Base-by-base conservation (phyloP, 208 protist genomes). In the Trypanosoma rangeli region DNA sequence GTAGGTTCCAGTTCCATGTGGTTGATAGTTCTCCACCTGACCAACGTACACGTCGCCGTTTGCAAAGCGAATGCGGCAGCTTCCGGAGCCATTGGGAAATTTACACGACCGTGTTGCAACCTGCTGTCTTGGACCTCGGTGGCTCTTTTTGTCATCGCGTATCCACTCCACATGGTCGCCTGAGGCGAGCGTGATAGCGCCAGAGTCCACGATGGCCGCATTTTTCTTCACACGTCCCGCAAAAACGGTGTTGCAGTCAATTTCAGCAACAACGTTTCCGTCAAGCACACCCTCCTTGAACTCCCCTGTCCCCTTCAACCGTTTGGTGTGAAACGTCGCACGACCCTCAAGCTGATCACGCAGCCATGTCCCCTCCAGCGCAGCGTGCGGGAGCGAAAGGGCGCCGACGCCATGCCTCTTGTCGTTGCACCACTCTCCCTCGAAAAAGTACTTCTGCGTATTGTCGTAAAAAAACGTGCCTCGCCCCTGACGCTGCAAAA, bases 41-140 rank as follows among this genome's bases (percentile, higher is more conserved):
- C 88, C 88, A n/a, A 85, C 76, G 58, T 88, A 94, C 18, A 72
- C 70, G 73, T 90, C 87, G 2, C 76, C 84, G 55, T 90, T 93
- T 22, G 55, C 60, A 55, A 87, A 86, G 13, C 64, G 73, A 31
- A 93, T 70, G 42, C 84, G 87, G 29, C 77, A 82, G 46, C 67
- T 68, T 18, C 87, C 84, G 0, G 74, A 79, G 22, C 79, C 82
- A 20, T 16, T 48, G 31, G 15, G 31, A 42, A 29, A 22, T 12
- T 39, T 46, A 10, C 9, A 12, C 12, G 22, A 5, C 28, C 3
- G 2, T 22, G n/a, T 13, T 4, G 54, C 28, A 52, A 10, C 24
- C 9, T 29, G 42, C 42, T 67, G 29, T 3, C 18, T 49, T 22
- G 57, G 35, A 16, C 15, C 1, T 35, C 18, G 48, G 29, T 57